Base-by-base conservation (phyloP, 1,284 basidiomycete species). In the Retiboletus flavoniger region DNA sequence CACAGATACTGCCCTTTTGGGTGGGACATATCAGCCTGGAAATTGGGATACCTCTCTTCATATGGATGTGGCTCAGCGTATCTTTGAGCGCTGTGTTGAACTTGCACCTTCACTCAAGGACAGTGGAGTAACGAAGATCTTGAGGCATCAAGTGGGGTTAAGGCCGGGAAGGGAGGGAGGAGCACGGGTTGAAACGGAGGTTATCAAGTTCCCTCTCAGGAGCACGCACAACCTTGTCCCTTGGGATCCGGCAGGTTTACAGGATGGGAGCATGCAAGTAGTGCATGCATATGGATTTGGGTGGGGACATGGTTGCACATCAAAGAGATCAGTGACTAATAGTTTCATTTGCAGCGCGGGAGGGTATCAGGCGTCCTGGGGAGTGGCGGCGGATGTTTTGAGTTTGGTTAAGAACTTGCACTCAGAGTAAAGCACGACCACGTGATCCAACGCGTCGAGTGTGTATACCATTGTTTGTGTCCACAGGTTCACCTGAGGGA, bases 281-380 rank as follows among this genome's bases (percentile, higher is more conserved):
- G 75, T 86, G 21, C 85, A 87, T 67, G 81, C 82, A 21, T 87
- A 88, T 64, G 84, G 85, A 4, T 81, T 85, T 43, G 85, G 83
- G 69, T 80, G 64, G 28, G 78, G 59, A n/a, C 35, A 8, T 43
- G 2, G 13, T 39, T 36, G 3, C n/a, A 39, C 51, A 11, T 50
- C 5, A 26, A 32, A 29, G 47, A 21, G 31, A 40, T 50, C 14
- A 19, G 16, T 38, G 63, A 39, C 43, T 51, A 0, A 55, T 24
- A 21, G 11, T 44, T 17, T 19, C 17, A 45, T 63, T 67, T 36
- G 52, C 47, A 81, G 80, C 14, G 61, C 74, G 13, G 75, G 73
- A 35, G 82, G 82, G n/a, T 83, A 78, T 62, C 81, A 83, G 55
- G 65, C 68, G 34, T 80, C 78, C 1, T 83, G 81, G 81, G 81